phyloP scores from a whole-genome alignment of 2,329 filamentous ascomycete species.

The Calycina marina region DNA sequence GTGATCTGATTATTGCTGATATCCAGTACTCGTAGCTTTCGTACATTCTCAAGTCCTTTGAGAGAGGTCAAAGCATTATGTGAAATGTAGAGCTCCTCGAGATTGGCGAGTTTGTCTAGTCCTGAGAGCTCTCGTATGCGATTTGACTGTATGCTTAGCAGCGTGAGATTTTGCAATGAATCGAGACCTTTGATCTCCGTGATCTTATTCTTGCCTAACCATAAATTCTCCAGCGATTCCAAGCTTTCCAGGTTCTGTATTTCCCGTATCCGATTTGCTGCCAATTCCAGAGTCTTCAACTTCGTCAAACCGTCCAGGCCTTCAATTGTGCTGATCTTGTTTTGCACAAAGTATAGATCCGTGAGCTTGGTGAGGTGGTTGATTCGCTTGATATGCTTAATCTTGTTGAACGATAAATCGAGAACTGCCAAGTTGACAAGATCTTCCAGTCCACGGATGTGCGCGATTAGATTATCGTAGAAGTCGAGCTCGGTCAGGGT shows the following conservation, averaged over 20 bases:
- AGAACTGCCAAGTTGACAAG: slow-evolving; percentile 63
- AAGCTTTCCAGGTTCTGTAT: slow-evolving; percentile 74
- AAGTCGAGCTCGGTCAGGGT: slow-evolving; percentile 77
- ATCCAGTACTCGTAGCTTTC: slow-evolving; percentile 63
- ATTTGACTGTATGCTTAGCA: slow-evolving; percentile 92
- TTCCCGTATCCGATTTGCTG: slow-evolving; percentile 80
- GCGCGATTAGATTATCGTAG: slow-evolving; percentile 89
- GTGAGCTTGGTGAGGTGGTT: slow-evolving; percentile 61
- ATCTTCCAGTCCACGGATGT: slow-evolving; percentile 70
- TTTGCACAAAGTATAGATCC: slow-evolving; percentile 86
- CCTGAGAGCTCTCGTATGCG: slow-evolving; percentile 68
- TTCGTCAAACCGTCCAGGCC: slow-evolving; percentile 60
- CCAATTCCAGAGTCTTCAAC: slow-evolving; percentile 75
- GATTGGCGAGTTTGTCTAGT: slow-evolving; percentile 54
- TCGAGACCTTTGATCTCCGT: slow-evolving; percentile 63
- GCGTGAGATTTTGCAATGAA: slow-evolving; percentile 63
- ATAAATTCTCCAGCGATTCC: slow-evolving; percentile 69
- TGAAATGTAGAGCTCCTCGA: slow-evolving; percentile 91
- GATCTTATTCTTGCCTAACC: slow-evolving; percentile 96
- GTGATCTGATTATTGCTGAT: slow-evolving; percentile 77
- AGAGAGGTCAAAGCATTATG: slow-evolving; percentile 80
- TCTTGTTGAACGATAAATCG: slow-evolving; percentile 96
- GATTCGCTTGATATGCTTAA: slow-evolving; percentile 92
- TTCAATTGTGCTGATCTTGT: slow-evolving; percentile 83
- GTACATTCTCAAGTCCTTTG: slow-evolving; percentile 50